These are phyloP conservation scores for Starmerella scarabaei DNA, from an alignment of 805 yeast species.

Conservation along the genomic window DNA sequence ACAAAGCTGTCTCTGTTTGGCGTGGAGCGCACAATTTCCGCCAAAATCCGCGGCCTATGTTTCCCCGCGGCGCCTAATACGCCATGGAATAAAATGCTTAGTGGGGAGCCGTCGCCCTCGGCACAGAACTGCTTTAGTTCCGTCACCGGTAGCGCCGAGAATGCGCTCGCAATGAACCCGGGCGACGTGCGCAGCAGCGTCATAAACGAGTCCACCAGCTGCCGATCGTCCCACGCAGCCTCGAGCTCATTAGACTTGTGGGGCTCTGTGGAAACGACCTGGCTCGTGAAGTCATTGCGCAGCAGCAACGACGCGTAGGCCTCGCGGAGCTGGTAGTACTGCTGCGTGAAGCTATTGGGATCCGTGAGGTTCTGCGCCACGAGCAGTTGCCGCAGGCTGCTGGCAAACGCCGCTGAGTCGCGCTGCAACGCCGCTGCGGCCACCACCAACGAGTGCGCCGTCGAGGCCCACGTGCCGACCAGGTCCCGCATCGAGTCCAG, in stretches of 20 bases:
- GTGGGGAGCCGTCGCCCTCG: constrained; percentile 21
- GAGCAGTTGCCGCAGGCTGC: neutral
- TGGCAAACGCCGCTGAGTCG: constrained; percentile 15
- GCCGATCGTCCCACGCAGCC: constrained; percentile 22
- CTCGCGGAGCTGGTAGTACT: constrained; percentile 20
- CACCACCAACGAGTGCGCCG: constrained; percentile 13
- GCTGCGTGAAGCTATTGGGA: constrained; percentile 9
- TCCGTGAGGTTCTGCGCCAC: constrained; percentile 5
- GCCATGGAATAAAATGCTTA: constrained; percentile 25
- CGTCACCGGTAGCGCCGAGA: constrained; percentile 17
- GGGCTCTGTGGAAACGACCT: constrained; percentile 3
- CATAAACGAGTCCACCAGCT: constrained; percentile 25
- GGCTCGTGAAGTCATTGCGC: constrained; percentile 4
- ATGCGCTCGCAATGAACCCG: constrained; percentile 25
- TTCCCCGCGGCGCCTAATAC: constrained; percentile 21
- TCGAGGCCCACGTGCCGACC: constrained; percentile 16
- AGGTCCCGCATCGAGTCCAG: constrained; percentile 11
- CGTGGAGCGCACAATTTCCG: constrained; percentile 14
- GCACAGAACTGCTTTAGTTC: constrained; percentile 19
- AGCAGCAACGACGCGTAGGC: constrained; percentile 14
- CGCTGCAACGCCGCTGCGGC: constrained; percentile 16
- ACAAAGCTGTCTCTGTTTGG: neutral
- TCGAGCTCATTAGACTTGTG: neutral
- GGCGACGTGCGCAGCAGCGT: constrained; percentile 27
- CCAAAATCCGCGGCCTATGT: constrained; percentile 22